These are phyloP conservation scores for Crithidia acanthocephali DNA, from an alignment of 208 protist genomes.

Conservation along the genomic window DNA sequence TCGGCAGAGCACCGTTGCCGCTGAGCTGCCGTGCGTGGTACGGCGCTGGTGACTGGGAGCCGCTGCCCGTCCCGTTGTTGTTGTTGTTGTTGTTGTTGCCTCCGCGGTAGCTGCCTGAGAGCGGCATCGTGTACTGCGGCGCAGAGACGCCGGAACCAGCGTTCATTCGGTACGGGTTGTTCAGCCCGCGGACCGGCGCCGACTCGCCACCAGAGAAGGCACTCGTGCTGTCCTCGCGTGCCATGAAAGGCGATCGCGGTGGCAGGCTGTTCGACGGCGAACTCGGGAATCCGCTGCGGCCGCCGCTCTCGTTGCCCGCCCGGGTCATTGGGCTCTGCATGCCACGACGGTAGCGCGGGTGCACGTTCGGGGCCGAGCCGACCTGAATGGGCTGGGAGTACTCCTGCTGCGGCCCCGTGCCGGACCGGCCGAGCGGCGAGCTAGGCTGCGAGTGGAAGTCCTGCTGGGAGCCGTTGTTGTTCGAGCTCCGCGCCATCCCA, in stretches of 20 bases:
- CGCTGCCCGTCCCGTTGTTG: constrained; percentile 12
- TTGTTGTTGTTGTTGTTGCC: background rate
- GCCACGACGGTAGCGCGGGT: constrained; percentile 31
- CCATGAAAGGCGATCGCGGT: constrained; percentile 28
- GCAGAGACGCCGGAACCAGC: constrained; percentile 22
- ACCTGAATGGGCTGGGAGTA: constrained; percentile 47
- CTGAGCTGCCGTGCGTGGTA: constrained; percentile 7
- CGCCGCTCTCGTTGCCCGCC: constrained; percentile 25
- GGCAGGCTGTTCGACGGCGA: constrained; percentile 33
- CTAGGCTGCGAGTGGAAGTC: constrained; percentile 22
- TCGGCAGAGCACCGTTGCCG: constrained; percentile 1
- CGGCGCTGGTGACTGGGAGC: constrained; percentile 15
- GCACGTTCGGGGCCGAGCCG: constrained; percentile 30
- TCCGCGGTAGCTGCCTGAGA: constrained; percentile 21
- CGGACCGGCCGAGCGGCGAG: constrained; percentile 21
- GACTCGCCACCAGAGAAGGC: constrained; percentile 22
- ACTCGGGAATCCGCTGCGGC: constrained; percentile 25
- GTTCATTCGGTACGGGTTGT: constrained; percentile 38
- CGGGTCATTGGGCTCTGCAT: constrained; percentile 32
- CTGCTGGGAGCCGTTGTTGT: background rate
- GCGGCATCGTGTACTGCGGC: constrained; percentile 16
- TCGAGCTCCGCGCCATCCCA: background rate
- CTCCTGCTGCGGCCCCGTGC: constrained; percentile 12
- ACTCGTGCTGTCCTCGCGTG: constrained; percentile 21
- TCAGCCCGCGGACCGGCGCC: constrained; percentile 13